Percentiles rank a stretch among this genome's conserved stretches.
phyloP scores from a whole-genome alignment of 1,284 basidiomycete species.

The Ceratobasidium sp. region DNA sequence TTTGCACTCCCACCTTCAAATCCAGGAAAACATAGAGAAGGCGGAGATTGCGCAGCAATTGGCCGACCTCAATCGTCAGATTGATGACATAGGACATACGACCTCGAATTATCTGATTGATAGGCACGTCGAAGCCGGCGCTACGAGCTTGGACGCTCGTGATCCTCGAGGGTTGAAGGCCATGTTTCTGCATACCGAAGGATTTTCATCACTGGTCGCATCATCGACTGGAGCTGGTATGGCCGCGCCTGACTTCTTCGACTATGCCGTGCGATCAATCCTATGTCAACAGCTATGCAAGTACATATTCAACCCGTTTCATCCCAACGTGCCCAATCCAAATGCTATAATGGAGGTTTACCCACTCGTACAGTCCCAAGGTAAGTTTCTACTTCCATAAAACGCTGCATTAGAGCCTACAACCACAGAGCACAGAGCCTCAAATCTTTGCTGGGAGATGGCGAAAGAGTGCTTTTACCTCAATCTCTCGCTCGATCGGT shows the following conservation, averaged over 20 bases:
- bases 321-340: slow-evolving; percentile 5
- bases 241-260: slow-evolving; percentile 31
- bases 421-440: not conserved
- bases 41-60: not conserved
- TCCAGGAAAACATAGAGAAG: slow-evolving; percentile 29
- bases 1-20: slow-evolving; percentile 27
- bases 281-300: not conserved
- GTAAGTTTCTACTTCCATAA: not conserved
- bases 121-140: not conserved
- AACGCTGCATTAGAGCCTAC: no score
- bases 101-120: not conserved
- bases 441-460: slow-evolving; percentile 10
- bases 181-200: not conserved
- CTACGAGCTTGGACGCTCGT: not conserved
- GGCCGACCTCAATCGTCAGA: slow-evolving; percentile 4
- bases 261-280: slow-evolving; percentile 24
- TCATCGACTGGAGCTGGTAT: slow-evolving; percentile 8
- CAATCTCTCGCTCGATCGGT: not conserved
- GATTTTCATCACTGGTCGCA: not conserved
- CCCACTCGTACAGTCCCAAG: not conserved
- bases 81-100: not conserved
- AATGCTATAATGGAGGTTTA: not conserved
- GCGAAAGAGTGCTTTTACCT: slow-evolving; percentile 7
- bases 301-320: slow-evolving; percentile 25
- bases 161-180: not conserved